Base-by-base conservation (phyloP, 345 rosid species). In the Hibiscus syriacus region DNA sequence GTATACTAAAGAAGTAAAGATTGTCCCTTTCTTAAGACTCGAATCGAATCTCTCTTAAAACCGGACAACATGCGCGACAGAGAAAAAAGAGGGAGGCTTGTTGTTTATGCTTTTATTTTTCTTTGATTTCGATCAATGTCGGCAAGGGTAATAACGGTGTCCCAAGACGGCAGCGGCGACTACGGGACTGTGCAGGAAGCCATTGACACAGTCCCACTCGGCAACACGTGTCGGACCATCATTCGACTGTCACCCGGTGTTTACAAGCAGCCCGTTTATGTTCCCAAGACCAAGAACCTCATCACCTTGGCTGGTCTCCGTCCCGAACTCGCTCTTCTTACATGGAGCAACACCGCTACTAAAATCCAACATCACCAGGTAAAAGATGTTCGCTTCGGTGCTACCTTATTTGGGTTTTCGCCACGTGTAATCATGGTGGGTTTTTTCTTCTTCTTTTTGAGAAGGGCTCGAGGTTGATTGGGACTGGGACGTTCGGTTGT, bases 291-390 rank as follows among this genome's bases (percentile, higher is more conserved):
- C 69, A 92, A 92, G 81, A 94, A 88, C 65, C 63, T 94, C 74
- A 86, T 94, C 58, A 91, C 99, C 54, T 78, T 94, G 63, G 96
- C 90, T 0, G 99, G 96, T 59, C 41, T 85, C 69, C 46, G 75
- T 8, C 99, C 96, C 3, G 98, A 94, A 68, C 76, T 56, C 69
- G 88, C 97, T 27, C 60, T 88, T 29, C 75, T 94, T 20, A 83
- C 93, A 41, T 94, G 98, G 96, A 81, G 89, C 80, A 94, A 91
- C 66, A 89, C 92, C 34, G 92, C 97, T 77, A 19, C 89, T 34
- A 82, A 81, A 45, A 94, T 91, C 62, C 87, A 94, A 8, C 98
- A 94, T 74, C 97, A 89, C 74, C 97, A 94, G 95, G 97, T 91
- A 27, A 8, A 53, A 53, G 5, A 7, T 3, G 30, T 5, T 13